Evolutionary conservation across 2,329 filamentous ascomycete genomes (phyloP).

Genomic region (Xylaria sp.): DNA sequence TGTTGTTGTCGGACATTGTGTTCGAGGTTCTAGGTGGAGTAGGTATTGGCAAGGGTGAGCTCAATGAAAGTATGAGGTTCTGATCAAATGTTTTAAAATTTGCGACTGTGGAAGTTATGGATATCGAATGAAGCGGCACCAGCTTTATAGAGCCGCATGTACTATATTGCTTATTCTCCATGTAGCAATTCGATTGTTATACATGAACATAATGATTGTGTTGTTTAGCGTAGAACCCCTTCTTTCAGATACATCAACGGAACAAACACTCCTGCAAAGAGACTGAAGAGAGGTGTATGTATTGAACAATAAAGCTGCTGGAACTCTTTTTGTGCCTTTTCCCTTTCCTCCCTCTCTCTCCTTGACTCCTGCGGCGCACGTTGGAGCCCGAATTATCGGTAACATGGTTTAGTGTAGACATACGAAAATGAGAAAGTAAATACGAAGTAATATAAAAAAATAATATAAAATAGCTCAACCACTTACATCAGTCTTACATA

Average conservation of each 20-base stretch:
- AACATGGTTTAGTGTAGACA: neutral
- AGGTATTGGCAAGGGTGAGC: neutral
- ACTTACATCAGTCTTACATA: slow-evolving; percentile 15
- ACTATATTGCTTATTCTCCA: neutral
- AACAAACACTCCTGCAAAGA: neutral
- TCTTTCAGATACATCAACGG: neutral
- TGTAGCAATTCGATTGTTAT: neutral
- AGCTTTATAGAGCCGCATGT: slow-evolving; percentile 5
- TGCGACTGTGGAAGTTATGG: neutral
- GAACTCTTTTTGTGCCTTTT: neutral
- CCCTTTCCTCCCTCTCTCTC: slow-evolving; percentile 71
- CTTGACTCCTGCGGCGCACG: neutral
- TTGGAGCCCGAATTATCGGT: neutral
- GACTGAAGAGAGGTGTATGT: neutral
- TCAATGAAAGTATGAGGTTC: neutral
- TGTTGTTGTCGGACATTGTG: neutral
- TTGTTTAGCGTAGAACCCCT: neutral
- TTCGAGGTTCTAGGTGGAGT: too few relatives aligned
- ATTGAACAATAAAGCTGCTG: neutral
- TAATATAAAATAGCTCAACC: neutral
- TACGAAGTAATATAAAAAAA: neutral
- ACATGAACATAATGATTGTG: neutral
- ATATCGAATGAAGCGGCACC: neutral
- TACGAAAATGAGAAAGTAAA: neutral
- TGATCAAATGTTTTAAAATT: neutral